Base-by-base conservation (phyloP, 768 basidiomycete genomes). In the Amanita jacksonii region DNA sequence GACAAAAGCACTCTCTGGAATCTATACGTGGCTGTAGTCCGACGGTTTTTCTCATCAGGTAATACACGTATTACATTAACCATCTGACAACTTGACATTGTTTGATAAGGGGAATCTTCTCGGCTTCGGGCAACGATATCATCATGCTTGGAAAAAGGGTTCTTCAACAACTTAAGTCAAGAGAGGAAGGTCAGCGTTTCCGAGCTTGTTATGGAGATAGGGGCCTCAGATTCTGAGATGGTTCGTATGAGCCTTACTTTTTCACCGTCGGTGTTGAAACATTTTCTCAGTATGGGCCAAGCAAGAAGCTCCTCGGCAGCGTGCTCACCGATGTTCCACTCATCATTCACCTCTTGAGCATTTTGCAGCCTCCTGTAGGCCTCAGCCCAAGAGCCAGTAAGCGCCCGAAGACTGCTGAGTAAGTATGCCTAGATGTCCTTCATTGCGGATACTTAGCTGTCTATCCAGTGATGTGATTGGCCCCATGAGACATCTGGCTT, bases 391-490 rank as follows among this genome's bases (percentile, higher is more conserved):
- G 76, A 10, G 72, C 74, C 1, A 68, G 64, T 36, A 92, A 92
- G 62, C 74, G 85, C 15, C 65, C 69, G 8, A 86, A 79, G 55
- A 57, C 77, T 5, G 65, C 74, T 7, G 67, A 66, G 84, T 85
- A 52, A 24, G 72, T 58, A 48, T 40, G 15, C 24, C 10, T 15
- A 12, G 39, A 2, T 13, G 10, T 19, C 37, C 15, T 42, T 5
- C 10, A 23, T 28, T 30, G 52, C 32, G n/a, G 47, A 50, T 16
- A 28, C 31, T 35, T n/a, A 23, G n/a, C 20, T 37, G 8, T 19
- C 22, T 36, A 31, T 10, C 8, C 19, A 62, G 64, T 15, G 45
- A 62, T 19, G 54, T 68, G 15, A 65, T 68, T 18, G 64, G 66
- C 30, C 54, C 57, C 8, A 57, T 81, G 19, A 64, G 70, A 8